Evolutionary conservation across 495 filamentous ascomycete genomes (phyloP), one percentile per base, ranked within the genome.

Genomic region (Hypoxylon trugodes): DNA sequence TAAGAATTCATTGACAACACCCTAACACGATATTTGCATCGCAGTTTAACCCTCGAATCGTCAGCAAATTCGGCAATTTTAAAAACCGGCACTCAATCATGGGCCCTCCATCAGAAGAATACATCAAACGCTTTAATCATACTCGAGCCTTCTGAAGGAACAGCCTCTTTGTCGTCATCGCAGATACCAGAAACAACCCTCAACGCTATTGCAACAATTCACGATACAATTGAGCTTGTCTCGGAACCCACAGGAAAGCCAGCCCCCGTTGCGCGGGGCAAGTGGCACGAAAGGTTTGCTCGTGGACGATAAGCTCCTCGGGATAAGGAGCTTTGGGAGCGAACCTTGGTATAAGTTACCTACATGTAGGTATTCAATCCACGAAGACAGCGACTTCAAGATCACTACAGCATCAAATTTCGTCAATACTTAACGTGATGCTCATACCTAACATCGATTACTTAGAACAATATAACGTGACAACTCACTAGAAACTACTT

Each of bases 211-310:
- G 84, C 91, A 1, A 89, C 89, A 28, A 86, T 89, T 62, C 81
- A 84, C 33, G 87, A 90, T 40, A 94, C 89, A 6, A 81, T 96
- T 10, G 92, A 95, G 73, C 73, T 91, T 10, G 72, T 82, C 4
- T 68, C 78, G 1, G 73, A 77, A 53, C 64, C 70, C 2, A 68
- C 70, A n/a, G 72, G 35, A 19, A 70, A 69, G n/a, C 55, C 72
- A 8, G 69, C 71, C 3, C 77, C 79, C 32, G 75, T 74, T 25
- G 83, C 84, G 45, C 81, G 81, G 62, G 85, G 92, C 53, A 96
- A 94, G 69, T 96, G 92, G 92, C 92, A 96, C 73, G 92, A 96
- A 71, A 87, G 84, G 66, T 94, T 96, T 76, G 89, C 84, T 30
- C 78, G 76, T 50, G 74, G 70, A 35, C 72, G 76, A 60, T 79